A percentile compares a stretch with the other conserved stretches of the same genome.
Conservation (phyloP, 1,284 basidiomycete genomes). For the Lignosus rhinocerotis region DNA sequence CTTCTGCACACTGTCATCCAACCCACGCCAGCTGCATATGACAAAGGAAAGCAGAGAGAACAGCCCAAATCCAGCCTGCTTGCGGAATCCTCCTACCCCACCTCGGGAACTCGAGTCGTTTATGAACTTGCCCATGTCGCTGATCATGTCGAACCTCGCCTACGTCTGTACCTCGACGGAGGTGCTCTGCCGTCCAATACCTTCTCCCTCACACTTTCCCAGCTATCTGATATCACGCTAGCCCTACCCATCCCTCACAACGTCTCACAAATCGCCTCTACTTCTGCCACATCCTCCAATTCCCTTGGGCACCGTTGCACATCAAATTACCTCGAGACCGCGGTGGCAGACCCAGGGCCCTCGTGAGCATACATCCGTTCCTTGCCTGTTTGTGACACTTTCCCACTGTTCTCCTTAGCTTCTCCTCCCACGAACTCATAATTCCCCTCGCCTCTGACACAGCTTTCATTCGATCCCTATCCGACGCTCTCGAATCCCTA, state of each 20-base stretch:
- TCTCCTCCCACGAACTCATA: slow-evolving; percentile 55
- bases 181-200: background rate
- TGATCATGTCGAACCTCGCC: slow-evolving; percentile 54
- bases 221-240: background rate
- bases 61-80: background rate
- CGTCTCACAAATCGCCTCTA: slow-evolving; percentile 4
- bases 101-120: slow-evolving; percentile 34
- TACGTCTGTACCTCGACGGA: slow-evolving; percentile 48
- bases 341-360: background rate
- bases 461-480: slow-evolving; percentile 81
- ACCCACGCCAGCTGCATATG: slow-evolving; percentile 19
- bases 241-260: slow-evolving; percentile 5
- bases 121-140: slow-evolving; percentile 56
- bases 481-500: slow-evolving; percentile 70
- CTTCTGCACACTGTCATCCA: slow-evolving; percentile 49
- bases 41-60: slow-evolving; percentile 30
- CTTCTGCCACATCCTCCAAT: background rate
- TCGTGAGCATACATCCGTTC: slow-evolving; percentile 2
- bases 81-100: slow-evolving; percentile 9
- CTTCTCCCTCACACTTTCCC: background rate
- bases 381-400: background rate
- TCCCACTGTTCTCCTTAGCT: slow-evolving; percentile 3
- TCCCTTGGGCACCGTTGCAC: background rate
- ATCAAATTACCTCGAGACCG: too few relatives aligned
- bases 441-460: slow-evolving; percentile 84